phyloP scores from a whole-genome alignment of 352 stramenopile genomes.

The Globisporangium abappressorium region DNA sequence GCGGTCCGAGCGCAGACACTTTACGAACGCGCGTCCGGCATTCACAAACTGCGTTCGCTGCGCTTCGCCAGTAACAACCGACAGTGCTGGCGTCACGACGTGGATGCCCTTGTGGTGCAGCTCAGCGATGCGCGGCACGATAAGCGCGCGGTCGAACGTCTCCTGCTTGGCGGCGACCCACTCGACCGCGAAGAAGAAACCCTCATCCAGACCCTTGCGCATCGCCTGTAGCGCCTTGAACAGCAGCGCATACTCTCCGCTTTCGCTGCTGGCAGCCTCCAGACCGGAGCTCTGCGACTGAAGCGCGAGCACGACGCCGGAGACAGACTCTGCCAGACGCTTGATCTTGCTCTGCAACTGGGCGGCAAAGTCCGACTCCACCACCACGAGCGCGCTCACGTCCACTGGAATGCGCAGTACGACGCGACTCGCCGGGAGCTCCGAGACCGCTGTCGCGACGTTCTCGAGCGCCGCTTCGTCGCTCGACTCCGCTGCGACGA shows the following conservation, averaged over 20 bases:
- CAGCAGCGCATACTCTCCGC: slow-evolving; percentile 18
- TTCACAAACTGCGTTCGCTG: slow-evolving; percentile 29
- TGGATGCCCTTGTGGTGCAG: slow-evolving; percentile 65
- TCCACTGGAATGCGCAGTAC: slow-evolving; percentile 56
- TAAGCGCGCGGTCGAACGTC: slow-evolving; percentile 22
- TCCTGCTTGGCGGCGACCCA: slow-evolving; percentile 22
- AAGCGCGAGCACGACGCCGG: slow-evolving; percentile 51
- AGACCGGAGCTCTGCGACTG: slow-evolving; percentile 15
- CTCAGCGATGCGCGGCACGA: slow-evolving; percentile 42
- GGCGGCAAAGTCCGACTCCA: background rate
- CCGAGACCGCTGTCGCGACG: slow-evolving; percentile 52
- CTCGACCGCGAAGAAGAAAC: slow-evolving; percentile 56
- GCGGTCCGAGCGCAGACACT: slow-evolving; percentile 87
- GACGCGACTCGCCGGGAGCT: slow-evolving; percentile 61
- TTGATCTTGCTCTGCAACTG: slow-evolving; percentile 34
- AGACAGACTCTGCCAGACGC: slow-evolving; percentile 30
- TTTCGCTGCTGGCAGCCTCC: slow-evolving; percentile 22
- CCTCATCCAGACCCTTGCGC: slow-evolving; percentile 42
- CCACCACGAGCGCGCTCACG: slow-evolving; percentile 20
- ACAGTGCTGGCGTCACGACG: slow-evolving; percentile 35
- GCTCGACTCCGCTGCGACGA: slow-evolving; percentile 44
- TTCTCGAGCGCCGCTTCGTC: slow-evolving; percentile 49
- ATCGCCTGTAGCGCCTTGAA: slow-evolving; percentile 32
- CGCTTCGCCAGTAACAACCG: slow-evolving; percentile 23
- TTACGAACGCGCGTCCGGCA: slow-evolving; percentile 52